These are phyloP conservation scores for Solanum rostratum DNA, from an alignment of 257 asterid species.

Conservation along the genomic window DNA sequence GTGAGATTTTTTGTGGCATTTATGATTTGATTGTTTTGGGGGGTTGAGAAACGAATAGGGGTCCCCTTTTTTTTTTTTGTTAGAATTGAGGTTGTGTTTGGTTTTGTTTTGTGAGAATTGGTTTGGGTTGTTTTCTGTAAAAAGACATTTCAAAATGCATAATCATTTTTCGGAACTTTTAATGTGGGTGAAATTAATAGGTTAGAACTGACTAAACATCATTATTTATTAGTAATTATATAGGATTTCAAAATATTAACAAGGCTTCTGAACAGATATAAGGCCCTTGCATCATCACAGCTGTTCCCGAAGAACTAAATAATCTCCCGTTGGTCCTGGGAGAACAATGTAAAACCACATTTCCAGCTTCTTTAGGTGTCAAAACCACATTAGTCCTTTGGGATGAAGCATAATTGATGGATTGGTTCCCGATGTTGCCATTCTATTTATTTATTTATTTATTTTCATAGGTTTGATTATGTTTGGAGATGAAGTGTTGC, in stretches of 20 bases:
- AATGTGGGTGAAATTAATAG: background rate
- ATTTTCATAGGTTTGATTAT: constrained; percentile 62
- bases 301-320: background rate
- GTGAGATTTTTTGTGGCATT: constrained; percentile 19
- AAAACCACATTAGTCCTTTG: background rate
- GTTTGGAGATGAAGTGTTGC: constrained; percentile 86
- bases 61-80: too few relatives aligned
- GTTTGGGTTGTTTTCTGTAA: background rate
- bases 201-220: background rate
- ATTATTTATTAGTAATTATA: background rate
- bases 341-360: background rate
- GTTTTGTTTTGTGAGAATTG: background rate
- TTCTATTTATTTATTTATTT: background rate
- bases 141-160: background rate
- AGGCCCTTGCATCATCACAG: background rate
- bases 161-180: background rate
- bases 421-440: background rate
- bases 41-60: too few relatives aligned
- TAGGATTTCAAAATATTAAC: background rate
- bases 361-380: background rate
- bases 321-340: background rate
- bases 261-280: background rate
- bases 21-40: background rate
- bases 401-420: background rate
- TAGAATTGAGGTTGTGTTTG: background rate